Evolutionary conservation across 2,329 filamentous ascomycete species (phyloP).

Genomic region (Venturia nashicola): DNA sequence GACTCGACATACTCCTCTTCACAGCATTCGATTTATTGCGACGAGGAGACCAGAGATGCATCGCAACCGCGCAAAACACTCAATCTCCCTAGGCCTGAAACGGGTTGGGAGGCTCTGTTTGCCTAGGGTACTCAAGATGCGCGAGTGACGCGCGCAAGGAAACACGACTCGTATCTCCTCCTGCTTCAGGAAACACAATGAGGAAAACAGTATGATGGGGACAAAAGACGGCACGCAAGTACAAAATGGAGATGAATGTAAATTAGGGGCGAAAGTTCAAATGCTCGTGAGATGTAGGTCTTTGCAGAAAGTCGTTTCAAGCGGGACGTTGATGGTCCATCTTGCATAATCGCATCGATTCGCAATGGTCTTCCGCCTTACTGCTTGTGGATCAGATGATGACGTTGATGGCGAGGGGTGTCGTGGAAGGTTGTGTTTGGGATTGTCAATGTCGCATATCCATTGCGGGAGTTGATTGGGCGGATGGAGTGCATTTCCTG

Average conservation of each 20-base stretch:
- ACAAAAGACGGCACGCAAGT: neutral
- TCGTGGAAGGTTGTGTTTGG: neutral
- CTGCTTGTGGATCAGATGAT: neutral
- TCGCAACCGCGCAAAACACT: neutral
- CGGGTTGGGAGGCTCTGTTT: too few species aligned
- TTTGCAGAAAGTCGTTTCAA: neutral
- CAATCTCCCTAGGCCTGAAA: too few species aligned
- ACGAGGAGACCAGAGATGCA: slow-evolving; percentile 3
- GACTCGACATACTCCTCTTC: slow-evolving; percentile 1
- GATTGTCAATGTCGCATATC: neutral
- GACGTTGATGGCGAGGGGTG: neutral
- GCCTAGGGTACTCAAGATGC: neutral
- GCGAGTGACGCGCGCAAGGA: neutral
- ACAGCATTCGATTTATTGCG: neutral
- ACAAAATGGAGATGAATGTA: neutral
- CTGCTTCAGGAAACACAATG: neutral
- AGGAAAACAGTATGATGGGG: neutral
- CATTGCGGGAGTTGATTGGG: neutral
- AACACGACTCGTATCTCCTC: neutral
- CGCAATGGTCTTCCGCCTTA: neutral
- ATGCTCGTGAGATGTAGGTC: neutral
- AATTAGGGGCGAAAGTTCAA: neutral
- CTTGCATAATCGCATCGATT: neutral
- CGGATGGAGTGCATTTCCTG: neutral
- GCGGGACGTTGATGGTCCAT: neutral